phyloP scores from a whole-genome alignment of 2,329 filamentous ascomycete species.

The Sphaerulina vaccinii region DNA sequence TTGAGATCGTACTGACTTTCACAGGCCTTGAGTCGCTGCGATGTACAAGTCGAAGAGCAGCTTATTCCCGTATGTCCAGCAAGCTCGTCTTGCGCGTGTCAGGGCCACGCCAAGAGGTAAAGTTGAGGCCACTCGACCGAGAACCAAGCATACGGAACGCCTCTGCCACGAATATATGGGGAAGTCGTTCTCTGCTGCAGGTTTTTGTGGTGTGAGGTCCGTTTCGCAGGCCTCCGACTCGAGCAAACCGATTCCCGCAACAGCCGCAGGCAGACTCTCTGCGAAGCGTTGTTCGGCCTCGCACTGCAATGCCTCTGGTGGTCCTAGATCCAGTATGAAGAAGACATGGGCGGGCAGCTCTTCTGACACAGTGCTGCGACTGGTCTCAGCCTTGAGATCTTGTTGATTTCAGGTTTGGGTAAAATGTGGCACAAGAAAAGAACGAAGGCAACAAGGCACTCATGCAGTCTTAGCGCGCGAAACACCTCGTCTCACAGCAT shows the following conservation, averaged over 20 bases:
- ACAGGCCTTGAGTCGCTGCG: no score
- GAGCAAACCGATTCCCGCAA: background rate
- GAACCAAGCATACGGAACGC: background rate
- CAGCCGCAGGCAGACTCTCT: no score
- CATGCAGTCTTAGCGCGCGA: background rate
- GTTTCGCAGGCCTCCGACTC: background rate
- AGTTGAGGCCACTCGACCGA: conserved; percentile 5
- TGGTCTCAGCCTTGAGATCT: no score
- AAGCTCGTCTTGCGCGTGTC: background rate
- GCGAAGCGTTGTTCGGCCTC: no score
- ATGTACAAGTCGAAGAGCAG: background rate
- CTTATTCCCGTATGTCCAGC: conserved; percentile 3
- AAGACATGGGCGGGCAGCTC: no score
- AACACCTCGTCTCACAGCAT: background rate
- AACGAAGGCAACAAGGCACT: background rate
- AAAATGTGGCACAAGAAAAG: no score
- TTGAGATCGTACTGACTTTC: no score
- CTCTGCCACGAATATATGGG: background rate
- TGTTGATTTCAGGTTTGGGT: no score
- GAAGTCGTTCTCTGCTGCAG: background rate
- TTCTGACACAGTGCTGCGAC: no score
- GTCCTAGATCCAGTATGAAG: no score
- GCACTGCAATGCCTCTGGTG: no score
- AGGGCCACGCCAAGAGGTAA: background rate
- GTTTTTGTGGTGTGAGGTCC: background rate